phyloP scores from a whole-genome alignment of 2,329 filamentous ascomycete genomes.

The Camillea tinctor region DNA sequence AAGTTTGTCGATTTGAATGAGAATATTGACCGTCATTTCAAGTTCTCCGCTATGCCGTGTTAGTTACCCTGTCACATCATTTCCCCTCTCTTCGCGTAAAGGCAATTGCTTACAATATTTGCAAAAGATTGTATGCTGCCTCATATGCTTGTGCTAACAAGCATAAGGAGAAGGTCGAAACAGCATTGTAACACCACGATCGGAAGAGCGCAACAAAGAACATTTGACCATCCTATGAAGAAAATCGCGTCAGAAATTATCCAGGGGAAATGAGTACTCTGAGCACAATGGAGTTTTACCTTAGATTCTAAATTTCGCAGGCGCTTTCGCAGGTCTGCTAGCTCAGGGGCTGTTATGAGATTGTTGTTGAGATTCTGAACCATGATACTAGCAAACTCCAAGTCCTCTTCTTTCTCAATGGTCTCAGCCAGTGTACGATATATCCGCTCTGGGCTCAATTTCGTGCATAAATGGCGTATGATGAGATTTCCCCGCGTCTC shows the following conservation, averaged over 20 bases:
- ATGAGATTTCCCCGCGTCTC: conserved; percentile 95
- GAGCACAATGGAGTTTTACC: conserved; percentile 40
- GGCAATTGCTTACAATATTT: conserved; percentile 73
- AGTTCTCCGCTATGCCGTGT: conserved; percentile 72
- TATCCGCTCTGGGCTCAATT: conserved; percentile 89
- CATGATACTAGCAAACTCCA: conserved; percentile 99
- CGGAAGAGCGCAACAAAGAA: conserved; percentile 94
- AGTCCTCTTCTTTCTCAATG: conserved; percentile 94
- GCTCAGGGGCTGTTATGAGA: conserved; percentile 91
- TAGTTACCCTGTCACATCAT: conserved; percentile 7
- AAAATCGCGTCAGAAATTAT: background rate
- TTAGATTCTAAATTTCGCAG: conserved; percentile 87
- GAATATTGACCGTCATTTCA: conserved; percentile 97
- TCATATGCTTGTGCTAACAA: conserved; percentile 96
- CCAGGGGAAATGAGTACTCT: background rate
- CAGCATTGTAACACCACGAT: conserved; percentile 98
- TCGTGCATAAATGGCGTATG: conserved; percentile 90
- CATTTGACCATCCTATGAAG: conserved; percentile 78
- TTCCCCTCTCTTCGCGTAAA: background rate
- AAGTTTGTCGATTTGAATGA: conserved; percentile 98
- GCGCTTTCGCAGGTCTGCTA: conserved; percentile 85
- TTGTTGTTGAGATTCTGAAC: conserved; percentile 99
- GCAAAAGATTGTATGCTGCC: conserved; percentile 91
- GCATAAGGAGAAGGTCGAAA: conserved; percentile 94
- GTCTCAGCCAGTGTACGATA: conserved; percentile 95